These are phyloP conservation scores for Hymenoscyphus linearis DNA, from an alignment of 2,329 filamentous ascomycete genomes.

Conservation along the genomic window DNA sequence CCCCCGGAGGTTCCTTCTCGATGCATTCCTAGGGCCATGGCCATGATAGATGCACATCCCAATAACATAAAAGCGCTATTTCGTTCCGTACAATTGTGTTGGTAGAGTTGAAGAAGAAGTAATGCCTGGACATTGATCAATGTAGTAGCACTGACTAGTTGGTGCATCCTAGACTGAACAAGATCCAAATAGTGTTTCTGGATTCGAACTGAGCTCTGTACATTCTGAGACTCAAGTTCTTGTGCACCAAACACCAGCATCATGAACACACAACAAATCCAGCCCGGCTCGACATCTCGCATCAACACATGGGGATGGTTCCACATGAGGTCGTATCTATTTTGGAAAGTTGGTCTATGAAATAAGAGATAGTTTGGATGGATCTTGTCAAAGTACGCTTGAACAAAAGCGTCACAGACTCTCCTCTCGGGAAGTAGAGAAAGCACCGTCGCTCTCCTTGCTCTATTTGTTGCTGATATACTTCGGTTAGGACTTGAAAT, in stretches of 20 bases:
- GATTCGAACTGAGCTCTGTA: conserved; percentile 29
- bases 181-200: conserved; percentile 33
- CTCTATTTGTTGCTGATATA: conserved; percentile 6
- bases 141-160: conserved; percentile 35
- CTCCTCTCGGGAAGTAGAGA: conserved; percentile 33
- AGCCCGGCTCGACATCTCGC: conserved; percentile 36
- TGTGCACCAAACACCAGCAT: conserved; percentile 39
- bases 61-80: conserved; percentile 38
- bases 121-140: conserved; percentile 39
- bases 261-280: conserved; percentile 38
- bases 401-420: conserved; percentile 35
- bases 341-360: conserved; percentile 37
- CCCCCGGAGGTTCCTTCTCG: conserved; percentile 36
- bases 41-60: conserved; percentile 38
- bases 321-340: conserved; percentile 36
- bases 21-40: conserved; percentile 41
- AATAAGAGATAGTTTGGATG: conserved; percentile 38
- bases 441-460: conserved; percentile 20
- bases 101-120: conserved; percentile 38
- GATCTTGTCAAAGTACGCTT: conserved; percentile 37
- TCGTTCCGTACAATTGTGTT: conserved; percentile 38
- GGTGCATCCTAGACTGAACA: conserved; percentile 33
- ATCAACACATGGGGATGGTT: conserved; percentile 20
- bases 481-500: conserved; percentile 16
- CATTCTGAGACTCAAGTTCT: conserved; percentile 31